phyloP scores from a whole-genome alignment of 2,329 filamentous ascomycete species.

The Whalleya microplaca region DNA sequence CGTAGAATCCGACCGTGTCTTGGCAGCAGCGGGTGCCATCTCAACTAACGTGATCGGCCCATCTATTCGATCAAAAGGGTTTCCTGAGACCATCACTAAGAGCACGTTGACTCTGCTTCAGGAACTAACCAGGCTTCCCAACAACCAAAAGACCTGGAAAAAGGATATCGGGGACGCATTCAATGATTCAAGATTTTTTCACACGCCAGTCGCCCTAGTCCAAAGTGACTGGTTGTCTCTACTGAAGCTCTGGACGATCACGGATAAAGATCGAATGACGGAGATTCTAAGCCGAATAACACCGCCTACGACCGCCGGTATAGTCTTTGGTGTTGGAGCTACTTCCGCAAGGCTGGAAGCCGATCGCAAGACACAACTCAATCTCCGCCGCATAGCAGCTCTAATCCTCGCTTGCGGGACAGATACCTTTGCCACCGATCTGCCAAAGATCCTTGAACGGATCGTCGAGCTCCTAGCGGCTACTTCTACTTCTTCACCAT shows the following conservation, averaged over 20 bases:
- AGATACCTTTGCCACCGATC: constrained; percentile 79
- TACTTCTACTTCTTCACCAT: constrained; percentile 86
- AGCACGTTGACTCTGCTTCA: constrained; percentile 74
- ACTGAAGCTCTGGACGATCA: constrained; percentile 79
- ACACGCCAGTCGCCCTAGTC: constrained; percentile 67
- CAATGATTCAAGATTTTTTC: constrained; percentile 86
- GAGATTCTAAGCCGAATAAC: constrained; percentile 80
- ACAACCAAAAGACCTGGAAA: constrained; percentile 87
- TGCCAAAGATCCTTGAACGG: constrained; percentile 77
- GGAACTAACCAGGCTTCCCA: constrained; percentile 75
- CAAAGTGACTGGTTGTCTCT: constrained; percentile 80
- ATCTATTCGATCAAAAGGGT: constrained; percentile 79
- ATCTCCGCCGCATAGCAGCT: constrained; percentile 79
- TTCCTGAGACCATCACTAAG: constrained; percentile 81
- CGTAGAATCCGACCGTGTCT: constrained; percentile 82
- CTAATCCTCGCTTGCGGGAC: constrained; percentile 76
- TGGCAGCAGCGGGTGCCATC: constrained; percentile 77
- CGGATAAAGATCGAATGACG: constrained; percentile 85
- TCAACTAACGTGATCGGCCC: constrained; percentile 83
- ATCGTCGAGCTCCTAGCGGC: constrained; percentile 84
- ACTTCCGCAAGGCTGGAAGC: constrained; percentile 93
- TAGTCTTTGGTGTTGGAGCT: constrained; percentile 98
- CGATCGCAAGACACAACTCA: constrained; percentile 89
- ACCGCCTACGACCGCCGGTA: constrained; percentile 87
- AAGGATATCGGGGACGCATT: constrained; percentile 92